Evolutionary conservation across 1,284 basidiomycete species (phyloP), one percentile per base, ranked within the genome.

Genomic region (Ceratobasidium sp.): DNA sequence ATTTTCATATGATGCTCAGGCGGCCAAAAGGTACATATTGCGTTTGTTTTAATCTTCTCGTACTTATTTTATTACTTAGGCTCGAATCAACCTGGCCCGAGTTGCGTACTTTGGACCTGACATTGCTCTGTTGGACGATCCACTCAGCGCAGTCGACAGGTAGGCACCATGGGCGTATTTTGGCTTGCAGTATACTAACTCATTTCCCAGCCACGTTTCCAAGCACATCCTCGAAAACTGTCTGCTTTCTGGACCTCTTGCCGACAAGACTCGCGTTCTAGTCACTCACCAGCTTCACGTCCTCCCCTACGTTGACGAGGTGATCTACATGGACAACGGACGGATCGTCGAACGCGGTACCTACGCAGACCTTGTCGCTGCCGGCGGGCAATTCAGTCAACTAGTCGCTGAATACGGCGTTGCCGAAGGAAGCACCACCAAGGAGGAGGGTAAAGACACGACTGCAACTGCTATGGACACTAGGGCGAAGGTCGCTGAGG

Each of bases 241-340:
- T 76, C 80, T 91, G 18, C 80, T 89, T 9, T 81, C 78, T 21
- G 86, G 87, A 1, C 86, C 91, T 0, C 81, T 93, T 30, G 84
- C 85, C 0, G 49, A 54, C 23, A 55, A 64, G 38, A 74, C 73
- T 80, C 81, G 84, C 35, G 78, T 86, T 38, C 81, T 96, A 61
- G 91, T 94, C 54, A 95, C 93, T 0, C 93, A 94, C 77, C 92
- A 91, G 0, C 84, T 95, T 7, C 92, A 94, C 79, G 91, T 94
- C 82, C 85, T 94, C 23, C 89, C 91, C 0, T 84, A 91, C 75
- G 92, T 72, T 11, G 91, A 93, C 78, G 91, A 90, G 78, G 89
- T 92, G 75, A 90, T 87, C 77, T 87, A 88, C 32, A 80, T 93
- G 55, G 84, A 87, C 16, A 88, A 94, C 58, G 94, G 95, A 2